These are phyloP conservation scores for Ampelomyces quisqualis DNA, from an alignment of 2,329 filamentous ascomycete genomes.

Conservation along the genomic window DNA sequence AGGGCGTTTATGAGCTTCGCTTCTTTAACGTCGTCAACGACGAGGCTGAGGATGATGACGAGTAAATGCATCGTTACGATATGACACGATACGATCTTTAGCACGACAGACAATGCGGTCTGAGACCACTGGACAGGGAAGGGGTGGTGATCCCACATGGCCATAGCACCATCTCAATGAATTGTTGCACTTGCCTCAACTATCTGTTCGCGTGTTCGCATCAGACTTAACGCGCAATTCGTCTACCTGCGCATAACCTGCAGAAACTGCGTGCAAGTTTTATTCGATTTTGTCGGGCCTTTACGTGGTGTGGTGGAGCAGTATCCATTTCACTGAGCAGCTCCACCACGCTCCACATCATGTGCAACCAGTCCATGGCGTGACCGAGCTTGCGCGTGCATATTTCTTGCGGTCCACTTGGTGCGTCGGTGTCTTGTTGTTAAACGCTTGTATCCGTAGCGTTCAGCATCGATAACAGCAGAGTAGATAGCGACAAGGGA, in stretches of 20 bases:
- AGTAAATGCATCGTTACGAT: conserved; percentile 62
- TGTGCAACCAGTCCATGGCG: neutral
- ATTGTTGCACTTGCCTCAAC: conserved; percentile 25
- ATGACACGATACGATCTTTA: too few relatives aligned
- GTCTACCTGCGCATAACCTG: too few relatives aligned
- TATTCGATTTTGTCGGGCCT: neutral
- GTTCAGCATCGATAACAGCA: neutral
- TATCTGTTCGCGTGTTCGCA: neutral
- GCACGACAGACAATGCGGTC: too few relatives aligned
- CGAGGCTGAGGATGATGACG: conserved; percentile 95
- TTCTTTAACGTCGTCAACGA: conserved; percentile 99
- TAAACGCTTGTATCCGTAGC: too few relatives aligned
- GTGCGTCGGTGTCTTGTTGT: too few relatives aligned
- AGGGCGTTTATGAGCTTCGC: conserved; percentile 98
- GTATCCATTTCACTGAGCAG: neutral
- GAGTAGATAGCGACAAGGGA: neutral
- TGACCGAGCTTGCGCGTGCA: neutral
- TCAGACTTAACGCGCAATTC: neutral
- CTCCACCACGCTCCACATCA: neutral
- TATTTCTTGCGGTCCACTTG: too few relatives aligned
- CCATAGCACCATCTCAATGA: conserved; percentile 36
- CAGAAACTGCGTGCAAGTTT: too few relatives aligned
- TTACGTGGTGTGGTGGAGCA: neutral
- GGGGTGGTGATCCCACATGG: conserved; percentile 23
- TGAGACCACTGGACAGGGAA: conserved; percentile 12